Evolutionary conservation across 1,284 basidiomycete genomes (phyloP).

Genomic region (Microbotryum silenes-acaulis): DNA sequence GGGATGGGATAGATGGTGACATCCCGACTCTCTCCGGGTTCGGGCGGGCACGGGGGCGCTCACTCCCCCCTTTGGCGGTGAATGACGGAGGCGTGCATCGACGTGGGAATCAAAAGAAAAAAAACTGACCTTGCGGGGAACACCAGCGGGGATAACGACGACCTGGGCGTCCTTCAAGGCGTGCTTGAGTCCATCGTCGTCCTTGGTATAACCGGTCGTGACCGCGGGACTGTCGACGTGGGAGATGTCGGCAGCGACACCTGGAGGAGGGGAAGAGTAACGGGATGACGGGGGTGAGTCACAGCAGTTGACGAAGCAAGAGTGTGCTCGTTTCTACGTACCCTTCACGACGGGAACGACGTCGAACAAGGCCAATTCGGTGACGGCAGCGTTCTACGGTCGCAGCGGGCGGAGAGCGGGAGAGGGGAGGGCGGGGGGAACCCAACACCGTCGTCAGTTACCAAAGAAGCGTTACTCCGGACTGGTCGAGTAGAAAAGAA

Average conservation of each 20-base stretch:
- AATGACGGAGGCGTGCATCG: neutral
- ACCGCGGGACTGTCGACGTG: constrained; percentile 45
- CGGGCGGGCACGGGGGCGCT: too few species aligned
- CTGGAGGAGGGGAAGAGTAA: constrained; percentile 3
- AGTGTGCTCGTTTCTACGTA: constrained; percentile 41
- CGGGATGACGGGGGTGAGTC: neutral
- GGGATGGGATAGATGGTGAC: neutral
- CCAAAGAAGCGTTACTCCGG: neutral
- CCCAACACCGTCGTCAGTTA: too few species aligned
- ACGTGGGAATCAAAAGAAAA: neutral
- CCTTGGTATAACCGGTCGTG: constrained; percentile 42
- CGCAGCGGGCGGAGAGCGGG: constrained; percentile 36
- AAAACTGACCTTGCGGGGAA: constrained; percentile 66
- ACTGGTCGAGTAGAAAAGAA: neutral
- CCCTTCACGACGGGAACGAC: constrained; percentile 91
- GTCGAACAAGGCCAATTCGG: constrained; percentile 78
- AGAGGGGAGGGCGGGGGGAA: neutral
- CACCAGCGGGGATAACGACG: constrained; percentile 93
- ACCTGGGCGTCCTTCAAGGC: constrained; percentile 76
- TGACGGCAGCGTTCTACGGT: constrained; percentile 29
- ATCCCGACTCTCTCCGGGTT: neutral
- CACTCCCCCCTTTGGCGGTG: neutral
- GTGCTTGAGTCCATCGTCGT: constrained; percentile 69
- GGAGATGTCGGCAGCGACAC: constrained; percentile 52
- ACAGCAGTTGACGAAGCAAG: neutral